Evolutionary conservation across 2,329 filamentous ascomycete species (phyloP), one percentile per base, ranked within the genome.

Genomic region (Aurifilum marmelostoma): DNA sequence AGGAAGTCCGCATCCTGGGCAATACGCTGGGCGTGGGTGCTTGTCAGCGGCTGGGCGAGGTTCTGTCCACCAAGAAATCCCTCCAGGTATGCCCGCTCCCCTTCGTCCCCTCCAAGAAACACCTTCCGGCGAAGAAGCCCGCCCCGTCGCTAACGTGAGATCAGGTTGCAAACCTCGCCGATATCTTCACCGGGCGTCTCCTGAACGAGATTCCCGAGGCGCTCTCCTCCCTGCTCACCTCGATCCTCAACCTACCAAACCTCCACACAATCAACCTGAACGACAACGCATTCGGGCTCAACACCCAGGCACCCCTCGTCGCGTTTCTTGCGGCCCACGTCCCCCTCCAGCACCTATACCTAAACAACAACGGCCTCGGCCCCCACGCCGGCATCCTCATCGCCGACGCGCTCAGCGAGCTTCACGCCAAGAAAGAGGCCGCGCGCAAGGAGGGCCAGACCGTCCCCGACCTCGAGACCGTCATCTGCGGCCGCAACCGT

Each of bases 311-410:
- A 47, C 96, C 95, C 12, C 88, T 99, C 63, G 92, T 97, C 74
- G 92, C 92, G 70, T 99, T 99, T 83, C 89, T 99, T 71, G 90
- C 92, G 67, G 87, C 90, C 69, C 95, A 98, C 81, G 89, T 92
- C 3, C 95, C 96, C 2, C 89, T 99, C 56, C 94, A 94, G 80
- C 94, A 97, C 80, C 88, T 99, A 37, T 93, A 97, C 81, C 89
- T 99, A 69, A 98, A 98, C 86, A 99, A 99, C 86, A 99, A 99
- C 80, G 96, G 96, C 37, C 88, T 99, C 50, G 96, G 96, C 16
- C 96, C 96, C 29, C 91, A 94, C 71, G 95, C 95, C 12, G 96
- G 96, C 69, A 93, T 92, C 60, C 85, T 96, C 66, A 90, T 99
- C 75, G 96, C 95, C 63, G 90, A 97, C 77, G 92, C 96, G 8